Evolutionary conservation across 495 filamentous ascomycete species (phyloP).

Genomic region (Aspergillus biplanus): DNA sequence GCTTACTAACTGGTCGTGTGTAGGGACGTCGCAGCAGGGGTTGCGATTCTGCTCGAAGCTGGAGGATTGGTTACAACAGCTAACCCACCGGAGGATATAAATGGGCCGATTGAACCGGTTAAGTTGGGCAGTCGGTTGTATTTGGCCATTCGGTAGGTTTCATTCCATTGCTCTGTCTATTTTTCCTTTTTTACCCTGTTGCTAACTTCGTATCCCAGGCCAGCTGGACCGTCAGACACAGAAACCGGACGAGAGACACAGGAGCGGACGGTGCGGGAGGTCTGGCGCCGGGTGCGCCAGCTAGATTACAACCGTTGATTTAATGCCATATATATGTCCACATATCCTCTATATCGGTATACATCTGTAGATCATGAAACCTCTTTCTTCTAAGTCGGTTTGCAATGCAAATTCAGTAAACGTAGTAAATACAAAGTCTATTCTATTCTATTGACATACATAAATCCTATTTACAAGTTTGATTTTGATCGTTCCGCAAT

Average conservation of each 20-base stretch:
- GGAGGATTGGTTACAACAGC: constrained; percentile 69
- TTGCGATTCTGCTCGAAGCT: constrained; percentile 59
- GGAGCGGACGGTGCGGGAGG: constrained; percentile 67
- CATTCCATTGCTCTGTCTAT: background rate
- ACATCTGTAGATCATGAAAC: constrained; percentile 20
- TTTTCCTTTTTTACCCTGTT: background rate
- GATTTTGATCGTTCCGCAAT: constrained; percentile 41
- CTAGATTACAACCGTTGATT: constrained; percentile 62
- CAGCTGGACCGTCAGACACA: constrained; percentile 59
- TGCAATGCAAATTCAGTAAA: background rate
- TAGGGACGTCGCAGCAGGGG: constrained; percentile 59
- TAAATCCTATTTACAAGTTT: constrained; percentile 31
- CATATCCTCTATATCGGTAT: too few species aligned
- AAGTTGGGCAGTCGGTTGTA: constrained; percentile 65
- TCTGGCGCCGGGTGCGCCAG: constrained; percentile 64
- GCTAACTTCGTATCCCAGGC: constrained; percentile 37
- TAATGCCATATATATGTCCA: background rate
- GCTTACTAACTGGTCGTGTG: background rate
- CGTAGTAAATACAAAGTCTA: constrained; percentile 17
- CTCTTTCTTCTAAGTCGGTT: constrained; percentile 1
- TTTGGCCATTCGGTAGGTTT: constrained; percentile 60
- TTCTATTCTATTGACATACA: constrained; percentile 25
- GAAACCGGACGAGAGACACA: constrained; percentile 66
- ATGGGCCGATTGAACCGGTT: constrained; percentile 58
- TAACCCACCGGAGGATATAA: constrained; percentile 60